Percentiles rank a stretch among this genome's conserved stretches.
Evolutionary conservation across 305 asterid species (phyloP).

Genomic region (Salvia sclarea): DNA sequence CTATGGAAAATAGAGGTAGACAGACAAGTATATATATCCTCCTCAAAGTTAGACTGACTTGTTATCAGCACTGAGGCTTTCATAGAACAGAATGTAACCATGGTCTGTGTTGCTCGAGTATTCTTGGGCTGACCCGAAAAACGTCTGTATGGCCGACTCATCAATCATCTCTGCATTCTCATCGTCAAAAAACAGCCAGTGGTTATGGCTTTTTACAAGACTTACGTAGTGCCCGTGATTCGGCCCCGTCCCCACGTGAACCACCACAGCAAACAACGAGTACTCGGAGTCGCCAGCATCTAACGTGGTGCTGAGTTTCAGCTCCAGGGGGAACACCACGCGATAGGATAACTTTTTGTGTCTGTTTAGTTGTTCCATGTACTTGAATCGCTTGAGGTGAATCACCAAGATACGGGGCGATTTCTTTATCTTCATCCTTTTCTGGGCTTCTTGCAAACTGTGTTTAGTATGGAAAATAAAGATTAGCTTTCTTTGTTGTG

Average conservation of each 20-base stretch:
- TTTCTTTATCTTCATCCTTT: conserved; percentile 85
- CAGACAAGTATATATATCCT: neutral
- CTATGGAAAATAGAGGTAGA: conserved; percentile 5
- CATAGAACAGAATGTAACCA: conserved; percentile 83
- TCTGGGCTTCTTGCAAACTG: conserved; percentile 94
- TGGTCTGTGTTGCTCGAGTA: conserved; percentile 82
- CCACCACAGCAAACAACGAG: conserved; percentile 80
- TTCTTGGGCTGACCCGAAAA: conserved; percentile 84
- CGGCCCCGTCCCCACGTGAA: conserved; percentile 83
- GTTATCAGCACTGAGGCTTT: conserved; percentile 48
- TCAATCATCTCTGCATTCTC: conserved; percentile 85
- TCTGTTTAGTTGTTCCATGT: conserved; percentile 76
- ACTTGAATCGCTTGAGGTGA: conserved; percentile 88
- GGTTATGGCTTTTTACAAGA: conserved; percentile 79
- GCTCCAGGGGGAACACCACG: conserved; percentile 77
- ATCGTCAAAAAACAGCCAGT: conserved; percentile 88
- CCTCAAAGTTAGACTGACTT: conserved; percentile 27
- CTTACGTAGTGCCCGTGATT: conserved; percentile 90
- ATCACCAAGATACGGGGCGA: conserved; percentile 78
- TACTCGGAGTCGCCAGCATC: conserved; percentile 73
- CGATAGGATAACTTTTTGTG: conserved; percentile 80
- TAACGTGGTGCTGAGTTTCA: conserved; percentile 64
- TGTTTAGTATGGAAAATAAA: neutral
- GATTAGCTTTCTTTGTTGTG: neutral
- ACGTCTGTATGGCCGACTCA: conserved; percentile 75